Evolutionary conservation across 306 rosid species (phyloP).

Genomic region (Malus sylvestris): DNA sequence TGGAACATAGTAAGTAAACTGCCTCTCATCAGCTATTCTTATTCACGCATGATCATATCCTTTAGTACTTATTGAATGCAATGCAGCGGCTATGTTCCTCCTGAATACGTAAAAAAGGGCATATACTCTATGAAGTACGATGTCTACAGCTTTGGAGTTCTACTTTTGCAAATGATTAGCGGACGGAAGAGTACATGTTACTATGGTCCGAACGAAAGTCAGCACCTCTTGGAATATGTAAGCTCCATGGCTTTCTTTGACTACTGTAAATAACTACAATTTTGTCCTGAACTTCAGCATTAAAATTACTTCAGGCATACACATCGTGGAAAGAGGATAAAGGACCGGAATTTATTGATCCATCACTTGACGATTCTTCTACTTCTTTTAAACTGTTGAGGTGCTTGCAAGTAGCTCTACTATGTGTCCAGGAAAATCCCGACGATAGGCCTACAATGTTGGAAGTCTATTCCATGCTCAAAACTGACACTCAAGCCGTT

Average conservation of each 20-base stretch:
- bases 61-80: neutral
- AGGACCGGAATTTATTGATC: conserved; percentile 43
- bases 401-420: conserved; percentile 59
- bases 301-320: conserved; percentile 33
- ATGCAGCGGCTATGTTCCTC: conserved; percentile 58
- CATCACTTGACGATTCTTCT: conserved; percentile 39
- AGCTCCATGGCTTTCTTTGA: neutral
- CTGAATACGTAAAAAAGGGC: conserved; percentile 54
- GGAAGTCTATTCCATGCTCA: conserved; percentile 50
- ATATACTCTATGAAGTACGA: conserved; percentile 54
- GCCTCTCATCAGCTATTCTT: neutral
- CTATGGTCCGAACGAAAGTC: conserved; percentile 33
- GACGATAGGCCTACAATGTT: conserved; percentile 59
- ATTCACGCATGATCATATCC: neutral
- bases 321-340: conserved; percentile 41
- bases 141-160: conserved; percentile 39
- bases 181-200: conserved; percentile 38
- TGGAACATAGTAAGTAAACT: conserved; percentile 51
- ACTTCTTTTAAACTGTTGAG: conserved; percentile 36
- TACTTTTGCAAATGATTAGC: conserved; percentile 60
- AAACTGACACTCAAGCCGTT: conserved; percentile 28
- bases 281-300: no score
- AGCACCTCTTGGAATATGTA: conserved; percentile 53
- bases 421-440: conserved; percentile 58
- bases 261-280: no score